Evolutionary conservation across 116 monocot species (phyloP).

Genomic region (Phalaenopsis hybrid): DNA sequence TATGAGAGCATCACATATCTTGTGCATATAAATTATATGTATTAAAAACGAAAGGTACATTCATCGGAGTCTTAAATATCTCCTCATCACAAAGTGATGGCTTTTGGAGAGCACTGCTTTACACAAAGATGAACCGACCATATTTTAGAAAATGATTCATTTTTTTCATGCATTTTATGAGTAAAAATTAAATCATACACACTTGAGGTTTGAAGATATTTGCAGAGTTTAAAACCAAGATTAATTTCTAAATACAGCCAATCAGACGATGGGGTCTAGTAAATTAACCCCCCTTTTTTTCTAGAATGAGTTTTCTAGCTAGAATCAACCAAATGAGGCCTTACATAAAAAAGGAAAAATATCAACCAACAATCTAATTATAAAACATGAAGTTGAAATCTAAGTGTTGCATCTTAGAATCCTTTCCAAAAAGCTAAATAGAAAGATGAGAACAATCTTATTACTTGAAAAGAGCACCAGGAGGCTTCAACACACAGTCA

Average conservation of each 20-base stretch:
- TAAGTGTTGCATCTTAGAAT: not conserved
- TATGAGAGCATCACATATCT: not conserved
- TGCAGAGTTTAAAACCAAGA: not conserved
- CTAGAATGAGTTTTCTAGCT: not conserved
- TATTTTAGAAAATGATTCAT: not conserved
- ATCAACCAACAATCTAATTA: not conserved
- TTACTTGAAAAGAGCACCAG: not conserved
- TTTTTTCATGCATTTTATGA: not conserved
- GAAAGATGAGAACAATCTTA: not conserved
- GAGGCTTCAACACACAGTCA: not conserved
- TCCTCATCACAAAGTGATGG: not conserved
- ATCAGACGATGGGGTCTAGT: too few species aligned
- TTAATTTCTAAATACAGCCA: not conserved
- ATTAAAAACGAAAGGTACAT: not conserved
- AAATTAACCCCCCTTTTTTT: not conserved
- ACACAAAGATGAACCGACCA: not conserved
- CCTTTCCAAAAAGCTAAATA: not conserved
- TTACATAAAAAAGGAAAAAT: not conserved
- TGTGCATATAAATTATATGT: not conserved
- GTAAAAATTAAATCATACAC: not conserved
- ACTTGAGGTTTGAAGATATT: not conserved
- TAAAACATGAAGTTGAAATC: not conserved
- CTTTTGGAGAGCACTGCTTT: not conserved
- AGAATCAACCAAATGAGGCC: not conserved
- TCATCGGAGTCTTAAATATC: not conserved